Evolutionary conservation across 2,329 filamentous ascomycete species (phyloP).

Genomic region (Zarea fungicola): DNA sequence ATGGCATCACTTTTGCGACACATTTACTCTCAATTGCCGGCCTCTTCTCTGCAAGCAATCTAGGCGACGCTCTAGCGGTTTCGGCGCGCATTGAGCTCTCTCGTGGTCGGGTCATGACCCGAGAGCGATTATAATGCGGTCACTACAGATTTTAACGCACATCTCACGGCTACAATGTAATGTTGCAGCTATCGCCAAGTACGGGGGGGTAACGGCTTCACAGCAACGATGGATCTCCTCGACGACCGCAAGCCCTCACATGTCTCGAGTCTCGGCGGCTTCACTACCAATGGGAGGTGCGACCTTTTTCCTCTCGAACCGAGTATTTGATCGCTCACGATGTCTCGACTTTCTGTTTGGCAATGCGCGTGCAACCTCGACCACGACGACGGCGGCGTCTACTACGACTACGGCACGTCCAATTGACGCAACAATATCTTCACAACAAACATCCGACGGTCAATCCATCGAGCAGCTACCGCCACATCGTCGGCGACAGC

Average conservation of each 20-base stretch:
- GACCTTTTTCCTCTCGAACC: constrained; percentile 32
- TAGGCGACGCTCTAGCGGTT: not conserved
- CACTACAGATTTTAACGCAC: constrained; percentile 5
- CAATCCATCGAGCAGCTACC: constrained; percentile 22
- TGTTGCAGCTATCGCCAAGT: not conserved
- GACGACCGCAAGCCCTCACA: constrained; percentile 17
- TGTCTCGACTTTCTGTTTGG: constrained; percentile 32
- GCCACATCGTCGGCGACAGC: constrained; percentile 32
- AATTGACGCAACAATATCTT: not conserved
- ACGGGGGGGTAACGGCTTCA: not conserved
- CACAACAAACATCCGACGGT: constrained; percentile 1
- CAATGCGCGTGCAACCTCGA: constrained; percentile 23
- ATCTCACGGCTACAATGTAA: constrained; percentile 7
- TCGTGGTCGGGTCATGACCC: constrained; percentile 12
- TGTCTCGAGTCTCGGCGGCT: constrained; percentile 9
- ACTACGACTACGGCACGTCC: too few relatives aligned
- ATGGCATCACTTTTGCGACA: not conserved
- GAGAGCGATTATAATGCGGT: constrained; percentile 10
- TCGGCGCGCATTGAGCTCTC: constrained; percentile 5
- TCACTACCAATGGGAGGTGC: constrained; percentile 16
- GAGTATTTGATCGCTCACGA: constrained; percentile 30
- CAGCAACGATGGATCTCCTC: constrained; percentile 26
- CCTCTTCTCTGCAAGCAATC: not conserved
- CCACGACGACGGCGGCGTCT: constrained; percentile 6
- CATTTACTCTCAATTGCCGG: too few relatives aligned